phyloP scores from a whole-genome alignment of 2,329 filamentous ascomycete genomes.

The Cercospora sp. region DNA sequence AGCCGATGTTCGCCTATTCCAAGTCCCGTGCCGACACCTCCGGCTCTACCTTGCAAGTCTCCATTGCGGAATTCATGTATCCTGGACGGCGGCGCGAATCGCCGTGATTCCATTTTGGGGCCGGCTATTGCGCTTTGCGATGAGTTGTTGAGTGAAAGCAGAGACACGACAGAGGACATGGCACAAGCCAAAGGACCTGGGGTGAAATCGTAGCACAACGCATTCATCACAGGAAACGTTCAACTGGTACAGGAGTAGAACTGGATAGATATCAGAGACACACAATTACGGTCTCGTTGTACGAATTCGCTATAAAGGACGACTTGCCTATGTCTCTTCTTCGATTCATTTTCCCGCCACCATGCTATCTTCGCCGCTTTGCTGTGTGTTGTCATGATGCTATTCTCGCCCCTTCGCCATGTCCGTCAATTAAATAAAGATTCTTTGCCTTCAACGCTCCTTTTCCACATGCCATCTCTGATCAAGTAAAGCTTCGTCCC shows the following conservation, averaged over 20 bases:
- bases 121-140: conserved; percentile 2
- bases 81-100: not conserved
- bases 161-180: not conserved
- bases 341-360: no score
- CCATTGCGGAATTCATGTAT: not conserved
- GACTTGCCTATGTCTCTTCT: not conserved
- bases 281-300: not conserved
- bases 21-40: not conserved
- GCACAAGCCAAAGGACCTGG: not conserved
- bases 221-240: not conserved
- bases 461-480: not conserved
- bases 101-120: not conserved
- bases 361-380: no score
- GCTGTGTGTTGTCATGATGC: not conserved
- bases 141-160: not conserved
- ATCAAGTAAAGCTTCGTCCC: not conserved
- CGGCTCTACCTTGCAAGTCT: not conserved
- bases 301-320: not conserved
- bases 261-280: not conserved
- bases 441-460: not conserved
- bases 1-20: not conserved
- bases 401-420: not conserved
- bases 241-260: not conserved
- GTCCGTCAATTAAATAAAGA: not conserved
- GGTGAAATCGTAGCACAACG: not conserved